phyloP scores from a whole-genome alignment of 202 grass and related monocot species.

The Sporobolus alterniflorus region DNA sequence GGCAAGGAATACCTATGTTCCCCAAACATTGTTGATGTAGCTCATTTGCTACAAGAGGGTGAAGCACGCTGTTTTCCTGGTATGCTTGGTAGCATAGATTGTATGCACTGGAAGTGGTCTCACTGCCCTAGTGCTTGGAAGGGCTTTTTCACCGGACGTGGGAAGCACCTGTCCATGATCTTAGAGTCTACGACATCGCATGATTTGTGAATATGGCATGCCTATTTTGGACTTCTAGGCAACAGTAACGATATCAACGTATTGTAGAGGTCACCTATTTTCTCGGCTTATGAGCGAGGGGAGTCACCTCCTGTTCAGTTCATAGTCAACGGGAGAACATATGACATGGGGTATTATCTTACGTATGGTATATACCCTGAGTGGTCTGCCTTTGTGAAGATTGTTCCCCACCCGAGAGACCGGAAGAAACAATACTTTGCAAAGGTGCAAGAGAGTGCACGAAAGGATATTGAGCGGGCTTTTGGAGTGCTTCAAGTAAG shows the following conservation, averaged over 20 bases:
- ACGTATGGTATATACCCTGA: not conserved
- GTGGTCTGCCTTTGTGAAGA: not conserved
- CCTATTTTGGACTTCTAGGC: no score
- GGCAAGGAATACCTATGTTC: no score
- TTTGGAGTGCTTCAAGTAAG: not conserved
- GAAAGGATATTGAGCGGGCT: not conserved
- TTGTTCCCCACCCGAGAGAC: not conserved
- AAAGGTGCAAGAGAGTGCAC: not conserved
- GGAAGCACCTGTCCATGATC: not conserved
- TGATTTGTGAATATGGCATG: no score
- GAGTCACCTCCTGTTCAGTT: no score
- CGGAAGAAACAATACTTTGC: not conserved
- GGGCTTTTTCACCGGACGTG: not conserved
- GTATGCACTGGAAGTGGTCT: not conserved
- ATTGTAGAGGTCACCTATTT: no score
- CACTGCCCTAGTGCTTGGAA: not conserved
- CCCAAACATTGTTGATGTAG: no score
- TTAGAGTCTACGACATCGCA: not conserved
- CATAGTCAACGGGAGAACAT: no score
- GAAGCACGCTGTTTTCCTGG: not conserved
- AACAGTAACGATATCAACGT: no score
- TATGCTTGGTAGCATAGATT: not conserved
- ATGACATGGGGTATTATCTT: no score
- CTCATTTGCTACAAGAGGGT: no score
- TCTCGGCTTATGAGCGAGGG: no score